Conservation (phyloP, 2,329 filamentous ascomycete species). For the Aspergillus sp. region DNA sequence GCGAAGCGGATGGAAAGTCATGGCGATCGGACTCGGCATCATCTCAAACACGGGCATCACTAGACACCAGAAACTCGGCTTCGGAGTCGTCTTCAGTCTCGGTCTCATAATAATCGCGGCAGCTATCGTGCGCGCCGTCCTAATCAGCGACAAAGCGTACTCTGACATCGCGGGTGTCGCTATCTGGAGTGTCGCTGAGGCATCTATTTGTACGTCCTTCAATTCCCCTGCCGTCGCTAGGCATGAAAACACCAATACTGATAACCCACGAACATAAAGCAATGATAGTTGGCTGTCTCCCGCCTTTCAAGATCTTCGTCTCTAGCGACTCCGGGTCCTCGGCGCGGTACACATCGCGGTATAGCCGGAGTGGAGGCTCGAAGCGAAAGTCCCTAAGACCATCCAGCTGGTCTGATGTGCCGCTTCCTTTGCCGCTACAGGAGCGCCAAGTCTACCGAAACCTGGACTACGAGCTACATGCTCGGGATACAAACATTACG, state of each 20-base stretch:
- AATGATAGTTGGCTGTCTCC: neutral
- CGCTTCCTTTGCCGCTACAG: neutral
- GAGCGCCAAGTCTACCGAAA: neutral
- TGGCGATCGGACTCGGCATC: conserved; percentile 29
- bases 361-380: neutral
- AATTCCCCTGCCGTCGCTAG: neutral
- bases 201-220: conserved; percentile 17
- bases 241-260: too few species aligned
- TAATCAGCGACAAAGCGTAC: conserved; percentile 23
- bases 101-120: conserved; percentile 25
- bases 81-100: conserved; percentile 28
- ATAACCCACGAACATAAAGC: neutral
- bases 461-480: neutral
- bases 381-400: neutral
- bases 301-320: neutral
- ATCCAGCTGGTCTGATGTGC: neutral
- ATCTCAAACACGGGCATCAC: conserved; percentile 28
- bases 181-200: conserved; percentile 20
- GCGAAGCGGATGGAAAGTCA: conserved; percentile 20
- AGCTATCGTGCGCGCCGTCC: conserved; percentile 27
- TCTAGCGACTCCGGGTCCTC: neutral
- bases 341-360: neutral
- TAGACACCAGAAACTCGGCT: conserved; percentile 25
- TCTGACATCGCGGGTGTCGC: conserved; percentile 18
- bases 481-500: neutral